Evolutionary conservation across 768 basidiomycete genomes (phyloP), one percentile per base, ranked within the genome.

Genomic region (Termitomyces sp.): DNA sequence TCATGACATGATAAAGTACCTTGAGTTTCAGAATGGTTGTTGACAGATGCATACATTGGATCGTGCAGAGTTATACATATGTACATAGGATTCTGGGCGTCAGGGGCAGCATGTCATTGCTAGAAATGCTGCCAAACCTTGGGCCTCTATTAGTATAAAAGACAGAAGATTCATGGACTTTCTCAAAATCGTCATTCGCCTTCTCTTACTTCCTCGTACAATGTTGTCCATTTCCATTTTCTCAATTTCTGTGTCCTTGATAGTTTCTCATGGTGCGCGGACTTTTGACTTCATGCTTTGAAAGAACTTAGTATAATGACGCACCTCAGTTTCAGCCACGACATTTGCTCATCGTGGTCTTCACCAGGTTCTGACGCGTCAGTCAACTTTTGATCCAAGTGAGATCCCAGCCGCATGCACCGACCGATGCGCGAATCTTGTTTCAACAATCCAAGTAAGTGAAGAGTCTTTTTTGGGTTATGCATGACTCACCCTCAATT

Each of bases 281-380:
- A 17, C 8, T 45, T 45, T 26, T n/a, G 1, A 9, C 14, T n/a
- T 21, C 1, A 5, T 40, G 26, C 6, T 30, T 28, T 24, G 14
- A 12, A 19, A 4, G 14, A 42, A 5, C 35, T 21, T 26, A 22
- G 14, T 35, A 35, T 35, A 14, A 35, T 1, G 24, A 17, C 6
- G 12, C 6, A 14, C 10, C n/a, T 15, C 8, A 60, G 45, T 51
- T 19, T 51, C 43, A 32, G 59, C 58, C n/a, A 28, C 55, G 38
- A 34, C 38, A 15, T 10, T 47, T 12, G 34, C 19, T 44, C 37
- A 51, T 47, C 53, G 49, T 9, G 56, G 17, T 43, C 48, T 57
- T 17, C 58, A 56, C 41, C 51, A 57, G 35, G 50, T 61, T 19
- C 34, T 59, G 10, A 15, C 45, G 10, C 58, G 60, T 19, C 60